A percentile compares a stretch with the other conserved stretches of the same genome.
These are phyloP conservation scores for Alternaria angustiovoidea DNA, from an alignment of 2,329 filamentous ascomycete genomes.

Conservation along the genomic window DNA sequence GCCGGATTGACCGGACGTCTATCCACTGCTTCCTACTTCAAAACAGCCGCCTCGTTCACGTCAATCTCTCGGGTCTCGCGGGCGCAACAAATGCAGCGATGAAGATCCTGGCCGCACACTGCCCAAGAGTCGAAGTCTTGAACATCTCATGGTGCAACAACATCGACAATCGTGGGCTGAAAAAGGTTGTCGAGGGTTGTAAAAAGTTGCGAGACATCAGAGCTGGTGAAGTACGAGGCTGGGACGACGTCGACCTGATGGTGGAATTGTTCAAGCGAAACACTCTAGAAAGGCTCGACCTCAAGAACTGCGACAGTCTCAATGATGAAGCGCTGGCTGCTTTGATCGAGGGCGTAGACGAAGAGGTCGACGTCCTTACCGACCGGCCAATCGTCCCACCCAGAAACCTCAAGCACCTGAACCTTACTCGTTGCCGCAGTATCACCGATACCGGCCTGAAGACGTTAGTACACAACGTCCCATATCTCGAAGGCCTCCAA, in stretches of 20 bases:
- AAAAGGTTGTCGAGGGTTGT: slow-evolving; percentile 76
- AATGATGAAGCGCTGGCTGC: slow-evolving; percentile 76
- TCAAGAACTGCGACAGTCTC: slow-evolving; percentile 81
- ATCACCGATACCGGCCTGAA: slow-evolving; percentile 78
- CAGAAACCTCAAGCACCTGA: slow-evolving; percentile 81
- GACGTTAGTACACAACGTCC: slow-evolving; percentile 75
- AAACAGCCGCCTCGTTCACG: slow-evolving; percentile 79
- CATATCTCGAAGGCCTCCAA: slow-evolving; percentile 81
- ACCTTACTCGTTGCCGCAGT: slow-evolving; percentile 79
- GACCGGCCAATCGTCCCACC: slow-evolving; percentile 77
- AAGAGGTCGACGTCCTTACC: slow-evolving; percentile 82
- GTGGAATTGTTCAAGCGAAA: slow-evolving; percentile 80
- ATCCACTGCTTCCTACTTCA: slow-evolving; percentile 81
- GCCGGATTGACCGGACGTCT: slow-evolving; percentile 79
- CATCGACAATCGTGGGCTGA: slow-evolving; percentile 79
- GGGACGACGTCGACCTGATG: slow-evolving; percentile 77
- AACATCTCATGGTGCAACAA: slow-evolving; percentile 95
- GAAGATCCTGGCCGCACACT: slow-evolving; percentile 83
- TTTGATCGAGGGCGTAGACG: slow-evolving; percentile 78
- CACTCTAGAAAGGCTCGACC: slow-evolving; percentile 79
- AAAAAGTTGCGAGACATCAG: slow-evolving; percentile 78
- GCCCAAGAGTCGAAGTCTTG: slow-evolving; percentile 80
- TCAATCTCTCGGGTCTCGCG: slow-evolving; percentile 84
- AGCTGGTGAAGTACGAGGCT: slow-evolving; percentile 81
- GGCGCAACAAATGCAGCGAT: slow-evolving; percentile 84